Conservation (phyloP, 2,329 filamentous ascomycete species). For the Aureobasidium subglaciale region DNA sequence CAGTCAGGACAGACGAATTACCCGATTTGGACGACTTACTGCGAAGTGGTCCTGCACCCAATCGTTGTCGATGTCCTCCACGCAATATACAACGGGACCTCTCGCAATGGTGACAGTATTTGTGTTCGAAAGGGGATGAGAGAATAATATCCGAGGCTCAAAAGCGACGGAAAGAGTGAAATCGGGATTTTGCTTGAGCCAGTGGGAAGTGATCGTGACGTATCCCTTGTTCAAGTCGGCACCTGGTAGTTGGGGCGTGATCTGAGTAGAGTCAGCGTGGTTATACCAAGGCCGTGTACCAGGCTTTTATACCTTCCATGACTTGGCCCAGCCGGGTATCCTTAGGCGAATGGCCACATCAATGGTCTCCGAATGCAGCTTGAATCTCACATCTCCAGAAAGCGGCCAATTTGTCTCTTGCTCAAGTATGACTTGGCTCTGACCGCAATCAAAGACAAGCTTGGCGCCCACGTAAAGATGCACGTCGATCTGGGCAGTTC, state of each 20-base stretch:
- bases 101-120: constrained; percentile 48
- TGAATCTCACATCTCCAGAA: constrained; percentile 46
- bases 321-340: constrained; percentile 47
- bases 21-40: constrained; percentile 18
- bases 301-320: constrained; percentile 22
- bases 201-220: constrained; percentile 31
- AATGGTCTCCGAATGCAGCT: constrained; percentile 30
- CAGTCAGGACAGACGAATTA: background rate
- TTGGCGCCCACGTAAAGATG: constrained; percentile 50
- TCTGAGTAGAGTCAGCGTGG: constrained; percentile 17
- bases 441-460: constrained; percentile 34
- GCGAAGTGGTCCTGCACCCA: constrained; percentile 53
- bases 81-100: constrained; percentile 54
- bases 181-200: constrained; percentile 31
- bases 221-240: constrained; percentile 43
- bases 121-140: constrained; percentile 52
- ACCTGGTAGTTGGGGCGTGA: constrained; percentile 31
- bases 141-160: constrained; percentile 37
- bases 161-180: constrained; percentile 44
- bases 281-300: background rate
- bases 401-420: constrained; percentile 53
- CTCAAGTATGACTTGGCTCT: constrained; percentile 34
- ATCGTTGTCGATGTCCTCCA: constrained; percentile 52
- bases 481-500: constrained; percentile 40
- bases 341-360: constrained; percentile 42